Percentiles rank a stretch among this genome's conserved stretches.
These are phyloP conservation scores for Kurtzmaniella fragi DNA, from an alignment of 805 yeast species.

Conservation along the genomic window DNA sequence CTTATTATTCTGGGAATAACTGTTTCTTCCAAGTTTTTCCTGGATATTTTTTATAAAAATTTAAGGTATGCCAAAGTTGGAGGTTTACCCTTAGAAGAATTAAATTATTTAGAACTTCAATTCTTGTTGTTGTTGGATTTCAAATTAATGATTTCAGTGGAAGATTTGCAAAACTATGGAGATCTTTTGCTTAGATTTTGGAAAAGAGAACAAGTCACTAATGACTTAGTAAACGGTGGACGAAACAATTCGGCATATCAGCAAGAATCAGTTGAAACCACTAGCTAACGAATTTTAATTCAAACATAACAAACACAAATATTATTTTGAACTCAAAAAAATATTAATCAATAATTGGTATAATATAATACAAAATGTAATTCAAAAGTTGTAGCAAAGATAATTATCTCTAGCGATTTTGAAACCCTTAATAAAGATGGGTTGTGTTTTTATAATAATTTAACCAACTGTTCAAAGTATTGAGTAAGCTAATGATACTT, in stretches of 20 bases:
- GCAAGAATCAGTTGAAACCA: too few species aligned
- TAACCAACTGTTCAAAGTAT: too few species aligned
- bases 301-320: slow-evolving; percentile 1
- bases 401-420: too few species aligned
- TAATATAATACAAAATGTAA: too few species aligned
- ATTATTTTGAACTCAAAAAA: neutral
- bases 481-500: too few species aligned
- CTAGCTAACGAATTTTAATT: neutral
- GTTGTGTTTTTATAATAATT: too few species aligned
- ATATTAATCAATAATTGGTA: slow-evolving; percentile 1
- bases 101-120: slow-evolving; percentile 88
- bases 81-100: slow-evolving; percentile 87
- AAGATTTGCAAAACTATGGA: slow-evolving; percentile 87
- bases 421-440: too few species aligned
- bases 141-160: slow-evolving; percentile 78
- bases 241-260: neutral
- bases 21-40: slow-evolving; percentile 89
- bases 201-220: slow-evolving; percentile 60
- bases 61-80: slow-evolving; percentile 94
- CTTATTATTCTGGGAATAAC: slow-evolving; percentile 92
- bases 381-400: too few species aligned
- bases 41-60: slow-evolving; percentile 92
- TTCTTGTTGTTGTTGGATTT: slow-evolving; percentile 82
- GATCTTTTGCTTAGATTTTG: slow-evolving; percentile 81
- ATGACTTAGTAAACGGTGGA: slow-evolving; percentile 23